Percentiles rank a stretch among this genome's conserved stretches.
Conservation (phyloP, 2,329 filamentous ascomycete species). For the Colletotrichum abscissum region DNA sequence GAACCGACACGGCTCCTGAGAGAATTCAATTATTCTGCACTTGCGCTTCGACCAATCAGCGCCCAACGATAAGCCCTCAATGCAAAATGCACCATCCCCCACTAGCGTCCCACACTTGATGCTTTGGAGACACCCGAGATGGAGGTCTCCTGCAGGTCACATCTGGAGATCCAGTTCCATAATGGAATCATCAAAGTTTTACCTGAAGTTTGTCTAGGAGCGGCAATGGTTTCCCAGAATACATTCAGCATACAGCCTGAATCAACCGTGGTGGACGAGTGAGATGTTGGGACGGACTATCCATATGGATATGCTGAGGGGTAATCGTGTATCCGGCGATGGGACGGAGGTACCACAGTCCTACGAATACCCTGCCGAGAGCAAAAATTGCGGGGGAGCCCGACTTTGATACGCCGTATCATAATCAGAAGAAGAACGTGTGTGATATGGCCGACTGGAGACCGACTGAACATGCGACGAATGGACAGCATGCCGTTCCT, state of each 20-base stretch:
- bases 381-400: slow-evolving; percentile 27
- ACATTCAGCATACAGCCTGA: slow-evolving; percentile 3
- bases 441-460: slow-evolving; percentile 32
- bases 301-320: slow-evolving; percentile 20
- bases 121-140: slow-evolving; percentile 31
- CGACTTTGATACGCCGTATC: slow-evolving; percentile 20
- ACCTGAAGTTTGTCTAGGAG: slow-evolving; percentile 22
- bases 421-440: slow-evolving; percentile 22
- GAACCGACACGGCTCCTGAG: slow-evolving; percentile 35
- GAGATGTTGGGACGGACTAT: slow-evolving; percentile 12
- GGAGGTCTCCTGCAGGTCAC: slow-evolving; percentile 35
- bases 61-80: slow-evolving; percentile 43
- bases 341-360: slow-evolving; percentile 18
- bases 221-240: slow-evolving; percentile 30
- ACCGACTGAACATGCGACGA: slow-evolving; percentile 13
- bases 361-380: slow-evolving; percentile 10
- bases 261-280: slow-evolving; percentile 7
- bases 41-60: slow-evolving; percentile 42
- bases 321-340: slow-evolving; percentile 21
- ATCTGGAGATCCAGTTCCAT: slow-evolving; percentile 36
- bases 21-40: slow-evolving; percentile 49
- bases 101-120: slow-evolving; percentile 35
- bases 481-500: slow-evolving; percentile 12
- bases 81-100: slow-evolving; percentile 34
- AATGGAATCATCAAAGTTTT: slow-evolving; percentile 39